Evolutionary conservation across 805 yeast species (phyloP).

Genomic region (Komagataella kurtzmanii): DNA sequence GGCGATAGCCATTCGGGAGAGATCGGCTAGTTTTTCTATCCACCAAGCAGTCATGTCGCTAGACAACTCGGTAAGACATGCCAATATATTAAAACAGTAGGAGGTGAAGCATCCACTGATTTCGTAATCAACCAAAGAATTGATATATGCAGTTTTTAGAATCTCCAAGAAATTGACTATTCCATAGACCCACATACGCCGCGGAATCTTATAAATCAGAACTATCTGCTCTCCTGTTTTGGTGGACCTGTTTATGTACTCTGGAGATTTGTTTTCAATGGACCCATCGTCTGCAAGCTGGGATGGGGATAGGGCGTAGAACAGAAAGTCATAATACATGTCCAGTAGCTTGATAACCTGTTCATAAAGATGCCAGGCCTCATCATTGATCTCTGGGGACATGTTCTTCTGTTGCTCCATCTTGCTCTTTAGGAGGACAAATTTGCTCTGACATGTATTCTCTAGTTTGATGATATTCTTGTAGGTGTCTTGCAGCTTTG

Average conservation of each 20-base stretch:
- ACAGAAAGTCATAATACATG: conserved; percentile 58
- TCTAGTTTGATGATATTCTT: conserved; percentile 56
- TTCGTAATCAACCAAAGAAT: conserved; percentile 40
- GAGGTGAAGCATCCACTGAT: conserved; percentile 65
- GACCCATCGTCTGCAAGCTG: background rate
- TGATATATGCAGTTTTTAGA: conserved; percentile 52
- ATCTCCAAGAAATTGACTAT: conserved; percentile 72
- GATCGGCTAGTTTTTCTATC: conserved; percentile 78
- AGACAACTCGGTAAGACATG: conserved; percentile 38
- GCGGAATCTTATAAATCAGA: conserved; percentile 62
- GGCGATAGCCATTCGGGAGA: conserved; percentile 82
- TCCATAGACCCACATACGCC: conserved; percentile 80
- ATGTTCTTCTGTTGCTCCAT: conserved; percentile 31
- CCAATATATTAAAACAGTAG: conserved; percentile 51
- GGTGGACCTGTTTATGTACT: conserved; percentile 20
- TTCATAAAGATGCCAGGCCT: conserved; percentile 61
- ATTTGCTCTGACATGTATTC: conserved; percentile 38
- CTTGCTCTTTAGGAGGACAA: background rate
- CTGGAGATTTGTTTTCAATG: background rate
- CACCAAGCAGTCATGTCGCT: conserved; percentile 59
- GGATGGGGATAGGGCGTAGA: conserved; percentile 55
- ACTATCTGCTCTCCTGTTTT: conserved; percentile 70
- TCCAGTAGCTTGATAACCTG: conserved; percentile 53
- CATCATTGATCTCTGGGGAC: conserved; percentile 41
- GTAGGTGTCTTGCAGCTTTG: conserved; percentile 64